A percentile compares a stretch with the other conserved stretches of the same genome.
Conservation (phyloP, 1,139 yeast species). For the Taphrina sp. region DNA sequence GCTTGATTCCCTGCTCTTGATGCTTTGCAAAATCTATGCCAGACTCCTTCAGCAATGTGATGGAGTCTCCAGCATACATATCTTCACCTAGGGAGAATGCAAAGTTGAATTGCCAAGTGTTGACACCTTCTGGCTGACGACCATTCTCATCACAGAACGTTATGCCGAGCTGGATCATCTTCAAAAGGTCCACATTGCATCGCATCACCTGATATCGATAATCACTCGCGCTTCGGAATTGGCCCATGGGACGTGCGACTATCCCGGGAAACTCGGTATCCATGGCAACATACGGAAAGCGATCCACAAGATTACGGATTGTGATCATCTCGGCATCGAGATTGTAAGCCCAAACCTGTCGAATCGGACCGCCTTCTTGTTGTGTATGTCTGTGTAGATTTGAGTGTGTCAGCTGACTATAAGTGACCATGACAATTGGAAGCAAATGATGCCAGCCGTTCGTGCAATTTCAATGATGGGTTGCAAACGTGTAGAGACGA, state of each 20-base stretch:
- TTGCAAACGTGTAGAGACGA: no score
- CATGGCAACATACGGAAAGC: conserved; percentile 65
- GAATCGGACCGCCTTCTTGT: conserved; percentile 29
- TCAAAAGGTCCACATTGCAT: conserved; percentile 81
- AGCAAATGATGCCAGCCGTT: not conserved
- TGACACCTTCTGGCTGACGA: conserved; percentile 54
- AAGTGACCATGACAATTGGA: not conserved
- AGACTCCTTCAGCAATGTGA: conserved; percentile 70
- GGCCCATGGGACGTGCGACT: conserved; percentile 95
- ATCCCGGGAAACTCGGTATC: conserved; percentile 96
- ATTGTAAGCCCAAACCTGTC: conserved; percentile 80
- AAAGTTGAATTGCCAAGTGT: conserved; percentile 97
- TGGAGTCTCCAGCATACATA: conserved; percentile 78
- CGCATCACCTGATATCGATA: conserved; percentile 95
- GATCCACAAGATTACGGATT: conserved; percentile 67
- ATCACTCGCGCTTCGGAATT: conserved; percentile 83
- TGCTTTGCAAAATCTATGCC: conserved; percentile 81
- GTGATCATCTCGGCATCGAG: conserved; percentile 76
- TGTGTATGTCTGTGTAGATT: conserved; percentile 11
- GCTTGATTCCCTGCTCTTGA: conserved; percentile 74
- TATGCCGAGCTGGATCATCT: conserved; percentile 81
- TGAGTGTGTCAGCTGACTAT: conserved; percentile 14
- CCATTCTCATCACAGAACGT: conserved; percentile 79
- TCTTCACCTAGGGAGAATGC: conserved; percentile 66
- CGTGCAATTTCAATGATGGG: no score